Base-by-base conservation (phyloP, 345 rosid genomes). In the Gossypium sturtianum region DNA sequence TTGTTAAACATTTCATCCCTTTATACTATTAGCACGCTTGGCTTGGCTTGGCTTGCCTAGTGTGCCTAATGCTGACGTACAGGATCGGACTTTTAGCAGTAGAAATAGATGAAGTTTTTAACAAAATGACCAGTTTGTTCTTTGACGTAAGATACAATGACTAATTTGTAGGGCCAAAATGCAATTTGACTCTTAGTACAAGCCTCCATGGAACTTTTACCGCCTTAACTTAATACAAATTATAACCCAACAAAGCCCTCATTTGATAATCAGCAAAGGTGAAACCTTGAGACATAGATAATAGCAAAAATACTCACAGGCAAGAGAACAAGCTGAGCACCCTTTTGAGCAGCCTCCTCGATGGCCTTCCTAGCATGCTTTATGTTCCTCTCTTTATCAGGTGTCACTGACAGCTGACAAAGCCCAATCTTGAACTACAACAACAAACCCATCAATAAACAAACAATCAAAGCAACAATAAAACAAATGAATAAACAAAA, bases 341-440 rank as follows among this genome's bases (percentile, higher is more conserved):
- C 97, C 76, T 85, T 90, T 20, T 78, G 81, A 20, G 89, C 94
- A 77, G 94, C 96, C 77, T 93, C 90, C 59, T 85, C 87, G 38
- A 95, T 87, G 16, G 90, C 90, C 4, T 70, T 76, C 43, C 86
- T 87, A 2, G 92, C 97, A 29, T 88, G 91, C 3, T 87, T 88
- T 10, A 95, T 90, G 83, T 95, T 91, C 83, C 87, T 85, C 76
- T 87, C 84, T 77, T 93, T 91, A 72, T 95, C 98, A 10, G 88
- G 64, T 20, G 97, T 87, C 22, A 95, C 97, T 43, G 87, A 82
- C 38, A 95, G 73, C 80, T 95, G 99, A 80, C 99, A 95, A 70
- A 93, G 79, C 73, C 93, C 97, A 49, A 93, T 90, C 72, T 89
- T 92, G 79, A 94, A 94, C 98, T 92, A 79, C 41, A 79, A 65